These are phyloP conservation scores for Poronia punctata DNA, from an alignment of 495 filamentous ascomycete species.

Conservation along the genomic window DNA sequence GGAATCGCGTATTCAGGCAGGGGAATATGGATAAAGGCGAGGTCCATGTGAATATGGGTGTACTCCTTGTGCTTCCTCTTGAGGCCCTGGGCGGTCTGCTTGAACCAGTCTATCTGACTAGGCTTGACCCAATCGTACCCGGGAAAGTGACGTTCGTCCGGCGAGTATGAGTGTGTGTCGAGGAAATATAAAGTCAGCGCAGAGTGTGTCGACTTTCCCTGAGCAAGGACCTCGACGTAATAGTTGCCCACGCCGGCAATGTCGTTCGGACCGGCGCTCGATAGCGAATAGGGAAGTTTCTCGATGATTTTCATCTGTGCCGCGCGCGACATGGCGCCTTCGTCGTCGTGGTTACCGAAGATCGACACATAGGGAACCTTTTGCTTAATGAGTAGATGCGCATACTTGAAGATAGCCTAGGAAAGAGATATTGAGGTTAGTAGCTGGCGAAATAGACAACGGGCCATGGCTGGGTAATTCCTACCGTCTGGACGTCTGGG, in stretches of 20 bases:
- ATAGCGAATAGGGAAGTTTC: constrained; percentile 81
- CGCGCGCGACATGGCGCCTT: constrained; percentile 68
- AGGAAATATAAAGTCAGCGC: constrained; percentile 90
- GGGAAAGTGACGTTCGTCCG: constrained; percentile 73
- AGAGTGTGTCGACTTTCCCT: constrained; percentile 70
- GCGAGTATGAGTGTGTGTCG: constrained; percentile 87
- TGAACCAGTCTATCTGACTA: constrained; percentile 92
- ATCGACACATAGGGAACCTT: constrained; percentile 90
- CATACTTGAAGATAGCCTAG: constrained; percentile 86
- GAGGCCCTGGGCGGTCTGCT: constrained; percentile 59
- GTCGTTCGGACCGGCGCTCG: constrained; percentile 68
- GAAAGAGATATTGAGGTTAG: constrained; percentile 9
- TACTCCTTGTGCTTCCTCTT: constrained; percentile 70
- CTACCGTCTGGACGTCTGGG: constrained; percentile 75
- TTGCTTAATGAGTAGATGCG: constrained; percentile 74
- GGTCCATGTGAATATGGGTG: constrained; percentile 84
- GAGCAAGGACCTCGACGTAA: constrained; percentile 80
- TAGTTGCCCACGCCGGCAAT: constrained; percentile 94
- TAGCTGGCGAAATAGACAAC: background rate
- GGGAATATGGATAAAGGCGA: constrained; percentile 97
- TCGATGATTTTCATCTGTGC: constrained; percentile 80
- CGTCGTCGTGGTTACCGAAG: constrained; percentile 97
- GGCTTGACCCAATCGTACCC: constrained; percentile 97
- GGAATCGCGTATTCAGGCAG: constrained; percentile 73
- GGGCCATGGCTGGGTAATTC: constrained; percentile 4